A percentile compares a stretch with the other conserved stretches of the same genome.
Conservation (phyloP, 2,329 filamentous ascomycete genomes). For the Plenodomus biglobosus region DNA sequence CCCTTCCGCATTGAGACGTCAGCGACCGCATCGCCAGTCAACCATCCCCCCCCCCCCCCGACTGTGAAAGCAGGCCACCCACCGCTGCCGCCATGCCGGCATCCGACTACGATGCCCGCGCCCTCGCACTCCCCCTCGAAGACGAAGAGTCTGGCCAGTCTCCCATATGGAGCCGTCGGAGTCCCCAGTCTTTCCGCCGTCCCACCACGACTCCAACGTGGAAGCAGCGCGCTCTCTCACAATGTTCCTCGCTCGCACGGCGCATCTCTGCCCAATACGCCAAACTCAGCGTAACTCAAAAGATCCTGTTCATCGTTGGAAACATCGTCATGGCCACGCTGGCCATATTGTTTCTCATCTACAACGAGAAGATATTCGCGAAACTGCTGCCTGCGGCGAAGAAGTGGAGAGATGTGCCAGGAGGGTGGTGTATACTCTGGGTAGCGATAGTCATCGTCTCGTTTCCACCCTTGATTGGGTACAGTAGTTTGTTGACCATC, state of each 20-base stretch:
- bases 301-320: slow-evolving; percentile 57
- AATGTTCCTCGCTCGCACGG: slow-evolving; percentile 50
- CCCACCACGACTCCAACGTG: slow-evolving; percentile 39
- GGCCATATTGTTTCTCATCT: slow-evolving; percentile 70
- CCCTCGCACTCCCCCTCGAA: slow-evolving; percentile 55
- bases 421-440: slow-evolving; percentile 77
- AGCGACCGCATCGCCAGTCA: neutral
- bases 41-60: neutral
- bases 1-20: slow-evolving; percentile 10
- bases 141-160: slow-evolving; percentile 52
- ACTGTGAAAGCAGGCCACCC: too few species aligned
- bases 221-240: slow-evolving; percentile 47
- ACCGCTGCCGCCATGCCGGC: slow-evolving; percentile 37
- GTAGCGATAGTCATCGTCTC: slow-evolving; percentile 71
- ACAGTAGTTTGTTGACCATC: slow-evolving; percentile 73
- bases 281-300: slow-evolving; percentile 62
- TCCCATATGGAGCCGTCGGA: slow-evolving; percentile 57
- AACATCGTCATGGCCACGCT: slow-evolving; percentile 57
- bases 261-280: slow-evolving; percentile 55
- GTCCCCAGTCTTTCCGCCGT: slow-evolving; percentile 45
- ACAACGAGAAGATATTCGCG: slow-evolving; percentile 77
- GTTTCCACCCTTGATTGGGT: slow-evolving; percentile 86
- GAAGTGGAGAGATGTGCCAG: slow-evolving; percentile 72
- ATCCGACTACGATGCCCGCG: slow-evolving; percentile 55
- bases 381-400: slow-evolving; percentile 72